Conservation (phyloP, 371 early-diverging fungal genomes). For the Circinella umbellata region DNA sequence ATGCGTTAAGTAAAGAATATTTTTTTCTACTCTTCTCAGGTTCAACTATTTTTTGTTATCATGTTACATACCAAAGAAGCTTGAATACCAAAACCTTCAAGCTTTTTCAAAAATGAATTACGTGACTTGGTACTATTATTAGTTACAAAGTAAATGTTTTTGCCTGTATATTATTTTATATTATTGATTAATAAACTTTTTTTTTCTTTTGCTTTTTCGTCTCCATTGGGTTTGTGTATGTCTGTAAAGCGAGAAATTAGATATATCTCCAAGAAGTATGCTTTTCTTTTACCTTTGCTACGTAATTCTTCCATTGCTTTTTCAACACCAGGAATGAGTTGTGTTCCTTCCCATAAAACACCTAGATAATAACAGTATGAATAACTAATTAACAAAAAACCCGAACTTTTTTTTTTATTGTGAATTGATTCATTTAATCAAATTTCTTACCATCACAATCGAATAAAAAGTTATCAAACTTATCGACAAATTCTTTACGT, state of each 20-base stretch:
- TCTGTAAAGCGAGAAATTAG: neutral
- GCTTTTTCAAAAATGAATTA: slow-evolving; percentile 79
- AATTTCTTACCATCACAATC: slow-evolving; percentile 90
- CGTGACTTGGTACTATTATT: slow-evolving; percentile 96
- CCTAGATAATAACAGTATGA: slow-evolving; percentile 49
- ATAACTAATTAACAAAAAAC: too few species aligned
- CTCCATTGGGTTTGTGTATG: neutral
- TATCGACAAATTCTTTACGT: slow-evolving; percentile 53
- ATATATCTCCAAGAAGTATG: neutral
- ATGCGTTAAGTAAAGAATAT: neutral
- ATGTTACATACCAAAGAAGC: slow-evolving; percentile 61
- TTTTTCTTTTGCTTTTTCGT: too few species aligned
- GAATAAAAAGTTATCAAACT: slow-evolving; percentile 90
- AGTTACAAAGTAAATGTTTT: slow-evolving; percentile 91
- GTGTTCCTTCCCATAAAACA: slow-evolving; percentile 90
- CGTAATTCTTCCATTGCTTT: slow-evolving; percentile 77
- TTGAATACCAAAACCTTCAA: slow-evolving; percentile 76
- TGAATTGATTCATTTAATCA: neutral
- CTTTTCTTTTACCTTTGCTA: slow-evolving; percentile 63
- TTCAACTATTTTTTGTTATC: neutral
- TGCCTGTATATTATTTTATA: slow-evolving; percentile 54
- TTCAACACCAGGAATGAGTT: slow-evolving; percentile 68
- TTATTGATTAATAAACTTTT: neutral
- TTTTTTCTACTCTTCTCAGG: neutral
- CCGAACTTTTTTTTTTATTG: too few species aligned